phyloP scores from a whole-genome alignment of 176 grass and related monocot genomes.

The Poa annua region DNA sequence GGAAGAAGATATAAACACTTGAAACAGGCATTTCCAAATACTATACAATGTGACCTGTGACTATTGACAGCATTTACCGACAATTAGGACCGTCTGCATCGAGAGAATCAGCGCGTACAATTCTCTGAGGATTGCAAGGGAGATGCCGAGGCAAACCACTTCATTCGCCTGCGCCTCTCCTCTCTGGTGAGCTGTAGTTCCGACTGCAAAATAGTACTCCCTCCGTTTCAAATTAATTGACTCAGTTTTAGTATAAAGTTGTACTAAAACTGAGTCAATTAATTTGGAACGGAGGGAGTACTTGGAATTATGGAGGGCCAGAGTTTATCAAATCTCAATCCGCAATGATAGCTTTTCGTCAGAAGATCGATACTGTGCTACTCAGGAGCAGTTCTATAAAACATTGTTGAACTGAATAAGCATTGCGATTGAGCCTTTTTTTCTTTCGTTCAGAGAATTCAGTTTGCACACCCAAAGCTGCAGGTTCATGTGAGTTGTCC shows the following conservation, averaged over 20 bases:
- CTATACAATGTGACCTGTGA: not conserved
- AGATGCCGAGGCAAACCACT: not conserved
- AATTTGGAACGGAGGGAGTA: too few relatives aligned
- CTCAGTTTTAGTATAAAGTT: too few relatives aligned
- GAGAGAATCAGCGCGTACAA: slow-evolving; percentile 11
- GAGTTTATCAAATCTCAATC: slow-evolving; percentile 3
- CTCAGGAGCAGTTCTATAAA: not conserved
- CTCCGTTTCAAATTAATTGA: too few relatives aligned
- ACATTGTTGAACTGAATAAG: not conserved
- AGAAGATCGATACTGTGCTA: not conserved
- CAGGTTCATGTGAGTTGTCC: slow-evolving; percentile 35
- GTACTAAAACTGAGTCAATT: too few relatives aligned
- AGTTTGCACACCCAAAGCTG: slow-evolving; percentile 27
- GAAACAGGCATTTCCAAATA: slow-evolving; percentile 14
- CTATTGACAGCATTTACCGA: slow-evolving; percentile 26
- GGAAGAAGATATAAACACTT: not conserved
- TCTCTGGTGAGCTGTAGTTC: slow-evolving; percentile 22
- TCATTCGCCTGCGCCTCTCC: slow-evolving; percentile 11
- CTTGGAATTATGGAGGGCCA: not conserved
- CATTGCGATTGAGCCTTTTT: not conserved
- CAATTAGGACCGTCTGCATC: slow-evolving; percentile 17
- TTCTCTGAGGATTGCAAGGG: slow-evolving; percentile 5
- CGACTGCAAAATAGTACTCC: not conserved
- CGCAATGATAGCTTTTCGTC: not conserved
- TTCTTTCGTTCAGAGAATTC: not conserved